Conservation (phyloP, 441 rosid species). For the Macaranga tanarius region DNA sequence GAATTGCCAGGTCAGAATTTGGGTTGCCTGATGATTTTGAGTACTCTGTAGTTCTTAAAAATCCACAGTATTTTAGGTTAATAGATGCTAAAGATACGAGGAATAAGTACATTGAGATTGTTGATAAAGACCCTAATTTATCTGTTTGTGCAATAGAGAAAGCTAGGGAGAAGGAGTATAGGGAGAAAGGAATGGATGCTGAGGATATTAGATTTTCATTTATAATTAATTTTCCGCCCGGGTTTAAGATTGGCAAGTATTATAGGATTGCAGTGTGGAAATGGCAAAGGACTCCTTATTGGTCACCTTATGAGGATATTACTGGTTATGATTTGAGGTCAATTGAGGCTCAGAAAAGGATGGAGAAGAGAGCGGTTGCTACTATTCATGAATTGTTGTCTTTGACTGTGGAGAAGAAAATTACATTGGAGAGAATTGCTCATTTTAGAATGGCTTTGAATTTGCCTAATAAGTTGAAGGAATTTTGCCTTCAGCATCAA, state of each 20-base stretch:
- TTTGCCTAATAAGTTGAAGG: constrained; percentile 81
- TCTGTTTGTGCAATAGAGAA: constrained; percentile 65
- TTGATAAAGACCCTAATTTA: constrained; percentile 56
- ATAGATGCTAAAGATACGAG: constrained; percentile 66
- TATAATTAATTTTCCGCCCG: constrained; percentile 78
- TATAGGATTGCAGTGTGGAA: constrained; percentile 89
- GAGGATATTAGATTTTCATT: constrained; percentile 85
- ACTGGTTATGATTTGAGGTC: constrained; percentile 86
- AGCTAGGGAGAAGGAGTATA: constrained; percentile 78
- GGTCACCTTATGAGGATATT: constrained; percentile 91
- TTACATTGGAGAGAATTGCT: constrained; percentile 80
- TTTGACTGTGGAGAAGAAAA: constrained; percentile 81
- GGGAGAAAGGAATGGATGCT: constrained; percentile 70
- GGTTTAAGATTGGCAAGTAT: constrained; percentile 89
- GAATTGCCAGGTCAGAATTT: constrained; percentile 73
- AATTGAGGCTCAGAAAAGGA: constrained; percentile 78
- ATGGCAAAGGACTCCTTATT: constrained; percentile 90
- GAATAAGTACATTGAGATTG: constrained; percentile 81
- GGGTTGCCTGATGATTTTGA: constrained; percentile 95
- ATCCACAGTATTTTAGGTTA: constrained; percentile 61
- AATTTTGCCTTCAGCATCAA: constrained; percentile 81
- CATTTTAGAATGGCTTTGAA: constrained; percentile 77
- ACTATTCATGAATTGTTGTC: constrained; percentile 77
- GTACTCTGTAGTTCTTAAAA: constrained; percentile 65
- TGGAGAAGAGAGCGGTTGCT: constrained; percentile 94